Conservation (phyloP, 208 protist species). For the Herpetomonas samuelpessoai region DNA sequence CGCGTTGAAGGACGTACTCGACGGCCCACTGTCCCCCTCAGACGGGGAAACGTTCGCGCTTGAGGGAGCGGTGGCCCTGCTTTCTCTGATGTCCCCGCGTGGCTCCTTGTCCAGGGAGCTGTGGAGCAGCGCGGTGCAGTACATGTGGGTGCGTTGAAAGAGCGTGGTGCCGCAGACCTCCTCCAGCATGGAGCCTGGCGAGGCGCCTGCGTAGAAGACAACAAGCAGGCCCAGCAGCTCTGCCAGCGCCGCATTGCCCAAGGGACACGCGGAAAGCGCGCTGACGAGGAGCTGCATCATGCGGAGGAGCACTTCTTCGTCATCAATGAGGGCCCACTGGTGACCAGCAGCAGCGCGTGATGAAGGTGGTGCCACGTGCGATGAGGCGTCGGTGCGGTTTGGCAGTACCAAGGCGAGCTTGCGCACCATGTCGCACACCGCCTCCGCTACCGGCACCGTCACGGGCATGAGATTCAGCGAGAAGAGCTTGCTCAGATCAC, state of each 20-base stretch:
- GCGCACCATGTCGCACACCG: conserved; percentile 49
- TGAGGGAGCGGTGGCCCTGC: background rate
- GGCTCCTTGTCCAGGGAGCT: conserved; percentile 3
- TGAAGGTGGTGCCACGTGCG: too few relatives aligned
- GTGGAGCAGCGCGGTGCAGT: conserved; percentile 25
- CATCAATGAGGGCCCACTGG: conserved; percentile 18
- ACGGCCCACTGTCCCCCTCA: background rate
- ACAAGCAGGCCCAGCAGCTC: conserved; percentile 60
- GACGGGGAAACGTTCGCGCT: background rate
- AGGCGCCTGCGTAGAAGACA: conserved; percentile 43
- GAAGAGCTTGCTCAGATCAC: conserved; percentile 64
- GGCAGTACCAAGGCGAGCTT: conserved; percentile 24
- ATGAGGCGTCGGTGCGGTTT: background rate
- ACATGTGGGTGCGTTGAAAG: conserved; percentile 43
- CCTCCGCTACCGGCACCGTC: conserved; percentile 27
- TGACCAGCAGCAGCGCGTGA: background rate
- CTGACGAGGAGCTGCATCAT: conserved; percentile 57
- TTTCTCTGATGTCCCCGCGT: background rate
- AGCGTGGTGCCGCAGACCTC: conserved; percentile 64
- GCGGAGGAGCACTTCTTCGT: conserved; percentile 60
- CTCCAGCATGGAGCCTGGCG: conserved; percentile 52
- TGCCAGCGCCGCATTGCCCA: conserved; percentile 28
- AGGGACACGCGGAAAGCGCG: conserved; percentile 45
- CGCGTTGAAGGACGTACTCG: conserved; percentile 21
- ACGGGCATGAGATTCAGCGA: conserved; percentile 64